Percentiles rank a stretch among this genome's conserved stretches.
These are phyloP conservation scores for Coprinellus micaceus DNA, from an alignment of 768 basidiomycete genomes.

Conservation along the genomic window DNA sequence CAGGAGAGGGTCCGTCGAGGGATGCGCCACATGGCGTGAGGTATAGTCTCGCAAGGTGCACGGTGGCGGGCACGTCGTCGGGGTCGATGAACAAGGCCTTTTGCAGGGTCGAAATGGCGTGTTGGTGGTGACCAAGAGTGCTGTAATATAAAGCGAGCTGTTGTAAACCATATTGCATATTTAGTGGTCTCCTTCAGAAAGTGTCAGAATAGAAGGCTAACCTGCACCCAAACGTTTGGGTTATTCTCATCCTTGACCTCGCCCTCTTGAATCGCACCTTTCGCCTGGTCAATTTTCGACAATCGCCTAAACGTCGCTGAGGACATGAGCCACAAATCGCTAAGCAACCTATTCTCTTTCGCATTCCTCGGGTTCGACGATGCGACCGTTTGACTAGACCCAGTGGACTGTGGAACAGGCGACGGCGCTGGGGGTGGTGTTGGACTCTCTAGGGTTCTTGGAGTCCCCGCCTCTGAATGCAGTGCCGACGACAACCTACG, in stretches of 20 bases:
- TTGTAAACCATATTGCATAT: not conserved
- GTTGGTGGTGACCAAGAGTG: slow-evolving; percentile 51
- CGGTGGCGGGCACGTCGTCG: slow-evolving; percentile 70
- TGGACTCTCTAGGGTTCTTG: slow-evolving; percentile 29
- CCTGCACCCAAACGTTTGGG: slow-evolving; percentile 93
- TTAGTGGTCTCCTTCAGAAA: not conserved
- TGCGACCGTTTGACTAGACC: slow-evolving; percentile 30
- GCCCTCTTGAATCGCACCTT: slow-evolving; percentile 91
- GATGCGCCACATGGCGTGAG: slow-evolving; percentile 39
- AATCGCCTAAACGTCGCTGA: slow-evolving; percentile 90
- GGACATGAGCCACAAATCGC: slow-evolving; percentile 89
- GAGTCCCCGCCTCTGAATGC: slow-evolving; percentile 31
- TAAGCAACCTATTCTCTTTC: slow-evolving; percentile 67
- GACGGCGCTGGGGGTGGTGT: slow-evolving; percentile 44
- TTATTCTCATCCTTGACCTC: slow-evolving; percentile 85
- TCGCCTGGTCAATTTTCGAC: slow-evolving; percentile 86
- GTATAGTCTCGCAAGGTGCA: slow-evolving; percentile 77
- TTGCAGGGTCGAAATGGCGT: slow-evolving; percentile 73
- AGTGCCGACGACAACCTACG: slow-evolving; percentile 51
- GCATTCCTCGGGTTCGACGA: slow-evolving; percentile 39
- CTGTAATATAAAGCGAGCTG: slow-evolving; percentile 75
- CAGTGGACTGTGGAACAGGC: slow-evolving; percentile 13
- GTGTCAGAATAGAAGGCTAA: slow-evolving; percentile 29
- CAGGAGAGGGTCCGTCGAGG: slow-evolving; percentile 6
- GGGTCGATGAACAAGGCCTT: slow-evolving; percentile 89